Percentiles rank a stretch among this genome's conserved stretches.
Evolutionary conservation across 225 moss, liverwort and hornwort genomes (phyloP).

Genomic region (Marchantia polymorpha): DNA sequence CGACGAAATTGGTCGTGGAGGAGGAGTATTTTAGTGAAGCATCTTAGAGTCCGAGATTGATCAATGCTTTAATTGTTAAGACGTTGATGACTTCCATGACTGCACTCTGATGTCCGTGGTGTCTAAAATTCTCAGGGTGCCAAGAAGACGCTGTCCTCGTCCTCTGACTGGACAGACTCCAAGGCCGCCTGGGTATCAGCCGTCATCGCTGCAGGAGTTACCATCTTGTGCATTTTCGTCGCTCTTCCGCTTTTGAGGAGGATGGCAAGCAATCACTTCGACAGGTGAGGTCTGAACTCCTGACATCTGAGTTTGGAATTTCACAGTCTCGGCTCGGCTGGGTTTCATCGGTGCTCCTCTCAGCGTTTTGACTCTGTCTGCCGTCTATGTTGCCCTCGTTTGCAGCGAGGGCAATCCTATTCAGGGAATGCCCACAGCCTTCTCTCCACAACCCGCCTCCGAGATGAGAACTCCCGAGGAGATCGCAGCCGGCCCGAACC

Average conservation of each 20-base stretch:
- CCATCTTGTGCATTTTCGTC: conserved; percentile 31
- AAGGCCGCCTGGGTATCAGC: conserved; percentile 62
- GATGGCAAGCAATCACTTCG: conserved; percentile 49
- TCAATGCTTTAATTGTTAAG: no score
- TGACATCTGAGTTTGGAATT: neutral
- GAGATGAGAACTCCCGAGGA: conserved; percentile 18
- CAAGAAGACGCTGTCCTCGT: conserved; percentile 41
- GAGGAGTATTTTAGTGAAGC: no score
- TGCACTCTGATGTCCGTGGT: neutral
- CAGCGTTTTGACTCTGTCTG: neutral
- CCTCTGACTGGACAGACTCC: conserved; percentile 44
- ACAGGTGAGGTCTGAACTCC: conserved; percentile 19
- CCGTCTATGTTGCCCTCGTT: neutral
- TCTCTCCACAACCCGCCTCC: neutral
- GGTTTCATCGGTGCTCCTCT: neutral
- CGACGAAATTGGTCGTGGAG: neutral
- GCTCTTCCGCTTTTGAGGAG: conserved; percentile 46
- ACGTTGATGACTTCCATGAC: neutral
- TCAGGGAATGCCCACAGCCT: neutral
- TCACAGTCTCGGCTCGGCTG: neutral
- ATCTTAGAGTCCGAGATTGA: no score
- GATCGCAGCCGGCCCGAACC: neutral
- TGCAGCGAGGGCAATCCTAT: conserved; percentile 20
- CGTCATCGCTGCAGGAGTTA: conserved; percentile 37
- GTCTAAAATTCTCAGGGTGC: conserved; percentile 35